Evolutionary conservation across 1,284 basidiomycete genomes (phyloP).

Genomic region (Tilletia setariae): DNA sequence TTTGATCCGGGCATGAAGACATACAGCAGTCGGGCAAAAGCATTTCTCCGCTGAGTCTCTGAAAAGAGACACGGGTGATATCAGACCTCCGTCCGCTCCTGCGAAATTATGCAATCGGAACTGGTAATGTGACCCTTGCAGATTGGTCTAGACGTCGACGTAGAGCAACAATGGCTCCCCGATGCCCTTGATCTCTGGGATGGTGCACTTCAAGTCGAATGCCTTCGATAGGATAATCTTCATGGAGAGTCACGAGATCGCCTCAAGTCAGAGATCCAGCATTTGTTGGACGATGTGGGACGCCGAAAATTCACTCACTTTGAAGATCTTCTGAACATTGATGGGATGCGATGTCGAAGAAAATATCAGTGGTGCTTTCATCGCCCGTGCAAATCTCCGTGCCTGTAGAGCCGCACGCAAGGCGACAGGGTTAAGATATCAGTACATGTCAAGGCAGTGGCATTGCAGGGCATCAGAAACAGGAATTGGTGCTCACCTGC

Average conservation of each 20-base stretch:
- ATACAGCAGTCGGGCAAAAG: too few relatives aligned
- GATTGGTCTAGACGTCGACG: conserved; percentile 16
- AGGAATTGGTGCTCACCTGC: conserved; percentile 61
- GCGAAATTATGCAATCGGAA: too few relatives aligned
- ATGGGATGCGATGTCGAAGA: conserved; percentile 96
- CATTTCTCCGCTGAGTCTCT: too few relatives aligned
- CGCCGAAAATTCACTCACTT: conserved; percentile 68
- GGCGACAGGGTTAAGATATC: background rate
- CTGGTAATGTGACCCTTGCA: too few relatives aligned
- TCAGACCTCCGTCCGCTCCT: too few relatives aligned
- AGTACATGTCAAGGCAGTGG: background rate
- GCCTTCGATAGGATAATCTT: conserved; percentile 25
- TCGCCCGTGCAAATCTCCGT: conserved; percentile 91
- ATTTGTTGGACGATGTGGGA: background rate
- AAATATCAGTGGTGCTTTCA: conserved; percentile 97
- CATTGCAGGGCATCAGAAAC: background rate
- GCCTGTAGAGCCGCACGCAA: conserved; percentile 22
- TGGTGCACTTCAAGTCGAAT: conserved; percentile 47
- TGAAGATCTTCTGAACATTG: conserved; percentile 77
- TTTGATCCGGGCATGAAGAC: too few relatives aligned
- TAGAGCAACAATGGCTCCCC: conserved; percentile 45
- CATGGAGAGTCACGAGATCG: background rate
- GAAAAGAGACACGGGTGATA: too few relatives aligned
- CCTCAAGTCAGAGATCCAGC: background rate
- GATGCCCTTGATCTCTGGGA: conserved; percentile 41